Percentiles rank a stretch among this genome's conserved stretches.
These are phyloP conservation scores for Pseudogymnoascus sp. DNA, from an alignment of 2,329 filamentous ascomycete species.

Conservation along the genomic window DNA sequence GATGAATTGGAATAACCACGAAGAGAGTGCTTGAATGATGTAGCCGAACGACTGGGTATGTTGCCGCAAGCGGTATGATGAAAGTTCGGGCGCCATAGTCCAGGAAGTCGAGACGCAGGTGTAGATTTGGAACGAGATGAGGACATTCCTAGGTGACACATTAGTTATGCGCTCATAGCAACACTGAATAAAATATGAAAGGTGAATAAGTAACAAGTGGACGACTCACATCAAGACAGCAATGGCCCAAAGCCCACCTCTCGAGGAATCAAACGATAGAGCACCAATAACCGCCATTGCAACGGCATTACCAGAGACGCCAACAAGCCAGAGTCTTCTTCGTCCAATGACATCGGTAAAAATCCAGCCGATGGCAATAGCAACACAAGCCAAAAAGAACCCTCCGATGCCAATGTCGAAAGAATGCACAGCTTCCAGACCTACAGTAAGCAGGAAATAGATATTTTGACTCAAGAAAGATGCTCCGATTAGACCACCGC, in stretches of 20 bases:
- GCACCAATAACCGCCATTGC: conserved; percentile 14
- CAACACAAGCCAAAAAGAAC: conserved; percentile 16
- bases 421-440: conserved; percentile 15
- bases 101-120: conserved; percentile 14
- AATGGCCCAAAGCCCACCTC: conserved; percentile 14
- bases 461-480: conserved; percentile 18
- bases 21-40: conserved; percentile 16
- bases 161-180: neutral
- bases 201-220: neutral
- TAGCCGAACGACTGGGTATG: conserved; percentile 18
- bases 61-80: conserved; percentile 16
- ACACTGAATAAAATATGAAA: neutral
- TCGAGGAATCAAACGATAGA: conserved; percentile 13
- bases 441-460: conserved; percentile 19
- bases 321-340: conserved; percentile 27
- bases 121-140: conserved; percentile 18
- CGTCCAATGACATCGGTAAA: conserved; percentile 27
- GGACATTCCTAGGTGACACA: conserved; percentile 14
- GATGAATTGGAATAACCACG: conserved; percentile 27
- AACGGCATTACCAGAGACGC: conserved; percentile 14
- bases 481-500: conserved; percentile 15
- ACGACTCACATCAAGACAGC: conserved; percentile 15
- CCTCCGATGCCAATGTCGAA: conserved; percentile 18
- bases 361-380: conserved; percentile 16
- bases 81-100: conserved; percentile 18